A percentile compares a stretch with the other conserved stretches of the same genome.
phyloP scores from a whole-genome alignment of 2,329 filamentous ascomycete species.

The Colletotrichum paranaense region DNA sequence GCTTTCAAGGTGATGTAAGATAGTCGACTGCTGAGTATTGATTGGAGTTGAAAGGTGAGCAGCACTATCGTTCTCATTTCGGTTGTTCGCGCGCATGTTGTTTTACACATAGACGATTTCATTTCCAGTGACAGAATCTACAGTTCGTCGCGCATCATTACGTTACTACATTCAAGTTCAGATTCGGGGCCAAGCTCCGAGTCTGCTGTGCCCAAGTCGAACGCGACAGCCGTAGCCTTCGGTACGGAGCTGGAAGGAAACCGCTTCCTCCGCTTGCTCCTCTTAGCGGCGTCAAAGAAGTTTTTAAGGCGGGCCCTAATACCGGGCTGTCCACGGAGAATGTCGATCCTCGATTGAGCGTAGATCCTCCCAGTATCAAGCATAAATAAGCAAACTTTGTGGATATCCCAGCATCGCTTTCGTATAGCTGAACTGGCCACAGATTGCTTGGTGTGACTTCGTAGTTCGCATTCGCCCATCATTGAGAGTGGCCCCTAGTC shows the following conservation, averaged over 20 bases:
- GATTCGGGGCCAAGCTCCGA: background rate
- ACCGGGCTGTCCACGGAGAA: background rate
- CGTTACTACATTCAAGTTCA: background rate
- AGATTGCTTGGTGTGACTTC: too few relatives aligned
- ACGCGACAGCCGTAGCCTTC: background rate
- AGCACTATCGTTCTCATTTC: too few relatives aligned
- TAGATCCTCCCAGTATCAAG: background rate
- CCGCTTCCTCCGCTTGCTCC: background rate
- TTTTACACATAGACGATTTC: too few relatives aligned
- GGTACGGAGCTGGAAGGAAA: background rate
- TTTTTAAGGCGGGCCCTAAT: background rate
- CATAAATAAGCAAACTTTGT: background rate
- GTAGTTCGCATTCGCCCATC: background rate
- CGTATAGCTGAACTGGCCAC: background rate
- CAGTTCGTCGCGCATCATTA: too few relatives aligned
- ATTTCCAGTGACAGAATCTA: too few relatives aligned
- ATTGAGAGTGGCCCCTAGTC: background rate
- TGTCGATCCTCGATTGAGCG: background rate
- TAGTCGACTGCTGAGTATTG: too few relatives aligned
- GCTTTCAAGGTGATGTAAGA: too few relatives aligned
- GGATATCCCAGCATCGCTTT: background rate
- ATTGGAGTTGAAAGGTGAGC: too few relatives aligned
- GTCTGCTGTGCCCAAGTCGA: background rate
- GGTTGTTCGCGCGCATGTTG: too few relatives aligned
- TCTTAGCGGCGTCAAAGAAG: background rate